phyloP scores from a whole-genome alignment of 352 stramenopile species.

The Phytophthora nicotianae region DNA sequence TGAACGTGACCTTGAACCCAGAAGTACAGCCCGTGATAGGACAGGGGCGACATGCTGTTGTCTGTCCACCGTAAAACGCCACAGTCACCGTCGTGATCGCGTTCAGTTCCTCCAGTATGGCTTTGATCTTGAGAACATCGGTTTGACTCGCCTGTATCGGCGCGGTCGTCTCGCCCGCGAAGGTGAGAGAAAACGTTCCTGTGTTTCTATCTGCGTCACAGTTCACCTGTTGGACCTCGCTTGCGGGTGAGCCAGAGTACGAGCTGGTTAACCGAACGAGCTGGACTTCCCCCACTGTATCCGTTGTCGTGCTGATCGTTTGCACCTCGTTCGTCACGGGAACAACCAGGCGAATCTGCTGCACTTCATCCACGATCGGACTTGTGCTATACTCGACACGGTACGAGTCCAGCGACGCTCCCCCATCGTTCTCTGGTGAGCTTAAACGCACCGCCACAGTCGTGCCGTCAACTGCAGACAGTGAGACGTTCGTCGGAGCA shows the following conservation, averaged over 20 bases:
- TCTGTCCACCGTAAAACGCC: conserved; percentile 53
- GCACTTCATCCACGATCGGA: conserved; percentile 85
- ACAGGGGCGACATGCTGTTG: conserved; percentile 80
- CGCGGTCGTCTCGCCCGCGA: conserved; percentile 88
- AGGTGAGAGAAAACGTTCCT: conserved; percentile 88
- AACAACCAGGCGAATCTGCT: conserved; percentile 65
- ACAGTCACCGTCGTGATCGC: conserved; percentile 89
- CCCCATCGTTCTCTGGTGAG: conserved; percentile 85
- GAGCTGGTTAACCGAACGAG: conserved; percentile 86
- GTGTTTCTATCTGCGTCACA: conserved; percentile 89
- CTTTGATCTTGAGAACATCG: conserved; percentile 70
- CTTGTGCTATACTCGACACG: conserved; percentile 89
- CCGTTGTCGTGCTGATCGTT: conserved; percentile 73
- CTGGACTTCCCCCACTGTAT: conserved; percentile 86
- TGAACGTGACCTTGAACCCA: conserved; percentile 92
- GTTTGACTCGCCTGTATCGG: conserved; percentile 88
- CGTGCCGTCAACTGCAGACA: conserved; percentile 88
- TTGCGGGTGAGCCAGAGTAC: conserved; percentile 54
- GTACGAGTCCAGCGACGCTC: conserved; percentile 88
- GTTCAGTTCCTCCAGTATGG: conserved; percentile 89
- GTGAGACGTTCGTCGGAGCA: conserved; percentile 66
- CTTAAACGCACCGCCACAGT: conserved; percentile 84
- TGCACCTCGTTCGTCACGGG: conserved; percentile 78
- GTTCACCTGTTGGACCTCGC: conserved; percentile 90
- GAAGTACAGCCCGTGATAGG: conserved; percentile 52